Evolutionary conservation across 2,329 filamentous ascomycete species (phyloP).

Genomic region (Taxawa tesnikishii): DNA sequence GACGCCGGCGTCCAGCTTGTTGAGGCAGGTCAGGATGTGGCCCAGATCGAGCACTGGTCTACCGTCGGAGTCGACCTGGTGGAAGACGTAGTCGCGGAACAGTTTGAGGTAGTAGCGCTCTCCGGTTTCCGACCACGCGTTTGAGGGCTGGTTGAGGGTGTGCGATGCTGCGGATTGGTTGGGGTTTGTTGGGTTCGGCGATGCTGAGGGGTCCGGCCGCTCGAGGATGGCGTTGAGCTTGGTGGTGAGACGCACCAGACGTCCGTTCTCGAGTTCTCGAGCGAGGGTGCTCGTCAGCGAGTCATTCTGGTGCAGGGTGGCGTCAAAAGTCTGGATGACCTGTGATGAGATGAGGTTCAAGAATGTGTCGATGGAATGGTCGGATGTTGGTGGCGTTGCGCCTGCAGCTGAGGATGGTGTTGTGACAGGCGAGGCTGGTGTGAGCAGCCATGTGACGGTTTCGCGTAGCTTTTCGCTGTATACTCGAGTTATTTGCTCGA

Average conservation of each 20-base stretch:
- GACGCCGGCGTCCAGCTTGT: slow-evolving; percentile 81
- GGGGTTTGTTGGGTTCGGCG: slow-evolving; percentile 15
- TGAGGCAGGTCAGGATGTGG: slow-evolving; percentile 75
- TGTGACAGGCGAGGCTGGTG: slow-evolving; percentile 32
- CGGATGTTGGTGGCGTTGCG: slow-evolving; percentile 17
- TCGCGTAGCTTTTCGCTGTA: slow-evolving; percentile 72
- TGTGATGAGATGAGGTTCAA: slow-evolving; percentile 67
- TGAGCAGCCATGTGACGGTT: slow-evolving; percentile 70
- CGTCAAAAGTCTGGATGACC: slow-evolving; percentile 63
- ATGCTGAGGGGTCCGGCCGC: slow-evolving; percentile 63
- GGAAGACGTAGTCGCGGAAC: slow-evolving; percentile 94
- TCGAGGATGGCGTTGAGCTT: slow-evolving; percentile 88
- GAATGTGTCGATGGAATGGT: slow-evolving; percentile 69
- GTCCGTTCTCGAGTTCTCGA: slow-evolving; percentile 80
- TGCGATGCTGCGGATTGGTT: slow-evolving; percentile 15
- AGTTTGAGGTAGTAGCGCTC: slow-evolving; percentile 88
- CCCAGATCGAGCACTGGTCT: slow-evolving; percentile 76
- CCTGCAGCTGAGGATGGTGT: neutral
- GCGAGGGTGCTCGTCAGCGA: slow-evolving; percentile 58
- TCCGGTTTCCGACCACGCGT: slow-evolving; percentile 75
- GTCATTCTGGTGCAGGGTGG: slow-evolving; percentile 67
- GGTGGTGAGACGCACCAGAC: slow-evolving; percentile 64
- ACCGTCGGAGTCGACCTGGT: slow-evolving; percentile 79
- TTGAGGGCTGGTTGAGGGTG: slow-evolving; percentile 18
- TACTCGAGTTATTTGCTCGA: slow-evolving; percentile 63